Evolutionary conservation across 495 filamentous ascomycete species (phyloP), one percentile per base, ranked within the genome.

Genomic region (Thozetella sp.): DNA sequence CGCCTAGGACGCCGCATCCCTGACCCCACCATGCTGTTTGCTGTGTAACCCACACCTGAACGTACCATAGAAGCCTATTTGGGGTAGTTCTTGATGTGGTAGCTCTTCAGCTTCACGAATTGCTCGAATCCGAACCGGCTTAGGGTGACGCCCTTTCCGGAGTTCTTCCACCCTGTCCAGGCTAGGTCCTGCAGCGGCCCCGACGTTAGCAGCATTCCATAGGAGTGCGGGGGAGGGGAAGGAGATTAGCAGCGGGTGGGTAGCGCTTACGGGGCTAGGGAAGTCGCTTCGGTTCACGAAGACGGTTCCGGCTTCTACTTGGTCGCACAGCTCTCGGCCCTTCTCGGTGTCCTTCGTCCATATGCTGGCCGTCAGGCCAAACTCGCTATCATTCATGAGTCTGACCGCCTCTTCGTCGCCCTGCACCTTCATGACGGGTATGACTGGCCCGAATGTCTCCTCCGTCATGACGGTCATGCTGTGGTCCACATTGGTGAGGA

Each of bases 111-210:
- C 82, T 94, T 96, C 57, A 93, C 87, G 67, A 98, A 98, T 66
- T 95, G 93, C 59, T 97, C 95, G 67, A 93, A 99, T 4, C 92
- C 96, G 57, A 91, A 94, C 63, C 78, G 90, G 71, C 93, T 95
- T 70, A 99, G 73, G 0, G 93, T 97, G 54, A 89, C 88, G 25
- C 95, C 95, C 69, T 92, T 90, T 46, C 95, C 95, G 23, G 92
- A 97, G 64, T 93, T 90, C 79, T 99, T 99, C 94, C 93, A 97
- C 3, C 95, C 95, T 1, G 92, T 93, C 95, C 95, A 99, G 13
- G 95, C 95, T 52, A 99, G 89, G 73, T 99, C 95, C 89, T 96
- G 53, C 37, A 53, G 54, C 59, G 43, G 61, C 40, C 37, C 40
- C 50, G 61, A 66, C 22, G 56, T 64, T 53, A 23, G 25, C 37